Evolutionary conservation across 352 stramenopile species (phyloP).

Genomic region (Thraustotheca clavata): DNA sequence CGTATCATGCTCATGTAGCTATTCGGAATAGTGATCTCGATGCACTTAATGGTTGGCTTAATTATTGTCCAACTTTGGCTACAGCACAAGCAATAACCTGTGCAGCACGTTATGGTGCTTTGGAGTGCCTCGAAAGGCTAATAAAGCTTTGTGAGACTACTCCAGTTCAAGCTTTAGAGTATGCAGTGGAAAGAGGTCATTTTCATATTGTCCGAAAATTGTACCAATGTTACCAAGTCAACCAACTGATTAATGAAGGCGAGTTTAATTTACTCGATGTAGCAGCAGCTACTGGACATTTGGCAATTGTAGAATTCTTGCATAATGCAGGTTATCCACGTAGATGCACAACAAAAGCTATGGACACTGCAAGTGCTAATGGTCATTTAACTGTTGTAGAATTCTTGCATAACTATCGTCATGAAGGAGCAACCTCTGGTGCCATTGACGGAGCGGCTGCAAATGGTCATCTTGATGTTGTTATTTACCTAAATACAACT

Average conservation of each 20-base stretch:
- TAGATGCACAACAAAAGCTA: conserved; percentile 27
- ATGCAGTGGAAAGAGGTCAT: not conserved
- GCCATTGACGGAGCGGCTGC: conserved; percentile 6
- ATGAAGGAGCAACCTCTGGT: conserved; percentile 12
- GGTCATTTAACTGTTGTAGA: conserved; percentile 2
- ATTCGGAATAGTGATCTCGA: not conserved
- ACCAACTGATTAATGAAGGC: not conserved
- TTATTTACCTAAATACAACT: conserved; percentile 2
- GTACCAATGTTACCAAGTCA: not conserved
- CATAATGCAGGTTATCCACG: conserved; percentile 22
- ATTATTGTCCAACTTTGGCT: not conserved
- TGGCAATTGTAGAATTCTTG: conserved; percentile 31
- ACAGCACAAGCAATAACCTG: not conserved
- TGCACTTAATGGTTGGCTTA: not conserved
- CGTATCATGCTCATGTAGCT: not conserved
- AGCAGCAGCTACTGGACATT: conserved; percentile 28
- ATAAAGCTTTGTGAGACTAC: not conserved
- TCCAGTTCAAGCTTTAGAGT: not conserved
- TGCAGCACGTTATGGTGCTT: not conserved
- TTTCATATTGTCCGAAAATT: not conserved
- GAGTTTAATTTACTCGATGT: conserved; percentile 24
- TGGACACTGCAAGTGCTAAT: not conserved
- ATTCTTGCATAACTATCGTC: conserved; percentile 22
- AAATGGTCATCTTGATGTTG: conserved; percentile 4
- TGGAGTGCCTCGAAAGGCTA: not conserved